A percentile compares a stretch with the other conserved stretches of the same genome.
These are phyloP conservation scores for Gonapodya prolifera DNA, from an alignment of 192 early-diverging fungal species.

Conservation along the genomic window DNA sequence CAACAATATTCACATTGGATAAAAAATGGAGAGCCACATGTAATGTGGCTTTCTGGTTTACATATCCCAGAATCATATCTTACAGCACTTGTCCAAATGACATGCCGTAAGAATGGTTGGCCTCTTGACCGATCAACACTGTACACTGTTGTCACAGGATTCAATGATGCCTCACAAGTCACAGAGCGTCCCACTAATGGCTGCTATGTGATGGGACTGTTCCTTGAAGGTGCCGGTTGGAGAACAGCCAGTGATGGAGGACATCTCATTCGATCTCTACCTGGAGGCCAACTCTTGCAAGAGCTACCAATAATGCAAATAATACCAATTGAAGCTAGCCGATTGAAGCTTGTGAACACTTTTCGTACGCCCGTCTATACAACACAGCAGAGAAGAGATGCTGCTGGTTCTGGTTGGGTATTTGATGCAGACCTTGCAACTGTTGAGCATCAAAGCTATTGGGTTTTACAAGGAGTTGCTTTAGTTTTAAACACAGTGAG, in stretches of 20 bases:
- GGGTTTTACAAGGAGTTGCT: constrained; percentile 46
- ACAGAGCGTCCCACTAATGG: constrained; percentile 37
- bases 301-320: constrained; percentile 45
- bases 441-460: constrained; percentile 40
- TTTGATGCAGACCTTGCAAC: constrained; percentile 48
- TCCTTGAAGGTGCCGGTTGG: constrained; percentile 51
- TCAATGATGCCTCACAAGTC: constrained; percentile 34
- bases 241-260: constrained; percentile 21
- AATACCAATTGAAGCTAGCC: constrained; percentile 44
- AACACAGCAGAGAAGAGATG: constrained; percentile 44
- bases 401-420: constrained; percentile 48
- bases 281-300: constrained; percentile 35
- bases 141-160: constrained; percentile 46
- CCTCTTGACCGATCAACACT: constrained; percentile 44
- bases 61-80: constrained; percentile 52
- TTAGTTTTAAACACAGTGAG: constrained; percentile 30
- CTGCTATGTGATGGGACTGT: constrained; percentile 46
- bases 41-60: constrained; percentile 49
- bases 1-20: constrained; percentile 48
- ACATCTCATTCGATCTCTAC: constrained; percentile 30
- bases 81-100: constrained; percentile 45
- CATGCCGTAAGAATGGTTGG: constrained; percentile 49
- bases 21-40: constrained; percentile 46
- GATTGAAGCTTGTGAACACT: constrained; percentile 46
- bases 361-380: constrained; percentile 53